These are phyloP conservation scores for Coemansia sp. DNA, from an alignment of 192 early-diverging fungal genomes.

Conservation along the genomic window DNA sequence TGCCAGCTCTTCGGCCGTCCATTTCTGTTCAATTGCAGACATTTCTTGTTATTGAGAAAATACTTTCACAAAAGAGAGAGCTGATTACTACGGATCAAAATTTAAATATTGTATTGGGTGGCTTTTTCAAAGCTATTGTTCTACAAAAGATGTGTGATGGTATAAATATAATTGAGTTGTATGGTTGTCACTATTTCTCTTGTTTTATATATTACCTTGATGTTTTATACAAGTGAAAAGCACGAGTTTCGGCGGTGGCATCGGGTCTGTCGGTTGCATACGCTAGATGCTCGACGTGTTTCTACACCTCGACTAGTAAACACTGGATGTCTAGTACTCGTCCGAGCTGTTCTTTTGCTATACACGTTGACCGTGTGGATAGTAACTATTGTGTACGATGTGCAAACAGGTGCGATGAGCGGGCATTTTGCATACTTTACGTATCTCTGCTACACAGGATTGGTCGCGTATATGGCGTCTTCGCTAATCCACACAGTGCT, in stretches of 20 bases:
- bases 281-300: constrained; percentile 27
- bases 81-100: background rate
- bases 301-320: constrained; percentile 22
- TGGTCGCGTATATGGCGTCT: constrained; percentile 26
- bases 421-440: constrained; percentile 50
- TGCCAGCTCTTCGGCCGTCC: constrained; percentile 64
- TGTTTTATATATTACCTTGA: background rate
- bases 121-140: background rate
- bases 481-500: constrained; percentile 25
- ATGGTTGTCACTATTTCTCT: background rate
- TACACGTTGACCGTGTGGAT: constrained; percentile 44
- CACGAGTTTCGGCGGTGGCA: constrained; percentile 17
- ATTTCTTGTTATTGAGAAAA: background rate
- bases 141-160: background rate
- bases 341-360: constrained; percentile 23
- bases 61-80: background rate
- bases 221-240: background rate
- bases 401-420: constrained; percentile 13
- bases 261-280: constrained; percentile 20
- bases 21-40: constrained; percentile 38
- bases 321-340: constrained; percentile 2
- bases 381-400: constrained; percentile 19
- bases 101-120: background rate
- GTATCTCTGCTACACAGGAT: constrained; percentile 44
- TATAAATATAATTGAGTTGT: background rate